Percentiles rank a stretch among this genome's conserved stretches.
Evolutionary conservation across 345 rosid genomes (phyloP).

Genomic region (Citrus mangshanensis): DNA sequence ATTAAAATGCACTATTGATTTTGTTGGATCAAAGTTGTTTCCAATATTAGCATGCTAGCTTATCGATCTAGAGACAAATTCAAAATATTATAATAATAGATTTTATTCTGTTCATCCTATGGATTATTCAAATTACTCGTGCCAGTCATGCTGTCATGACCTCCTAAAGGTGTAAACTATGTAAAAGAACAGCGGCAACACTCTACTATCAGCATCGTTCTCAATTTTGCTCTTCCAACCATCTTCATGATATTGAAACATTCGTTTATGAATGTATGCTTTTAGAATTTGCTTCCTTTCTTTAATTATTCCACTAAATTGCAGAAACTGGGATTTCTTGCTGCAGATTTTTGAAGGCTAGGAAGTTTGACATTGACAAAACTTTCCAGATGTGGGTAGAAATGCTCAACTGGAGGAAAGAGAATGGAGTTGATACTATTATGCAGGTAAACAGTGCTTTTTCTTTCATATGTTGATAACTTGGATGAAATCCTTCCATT

Average conservation of each 20-base stretch:
- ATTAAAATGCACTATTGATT: neutral
- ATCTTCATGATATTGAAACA: neutral
- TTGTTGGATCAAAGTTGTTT: neutral
- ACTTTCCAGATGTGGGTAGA: constrained; percentile 89
- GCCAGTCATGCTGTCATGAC: neutral
- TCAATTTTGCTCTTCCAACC: neutral
- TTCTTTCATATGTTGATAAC: neutral
- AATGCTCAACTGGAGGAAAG: constrained; percentile 91
- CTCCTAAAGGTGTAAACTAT: neutral
- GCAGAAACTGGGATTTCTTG: constrained; percentile 2
- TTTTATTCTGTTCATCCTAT: neutral
- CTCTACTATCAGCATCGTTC: neutral
- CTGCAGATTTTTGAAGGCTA: constrained; percentile 82
- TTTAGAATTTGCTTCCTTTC: neutral
- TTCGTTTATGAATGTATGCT: neutral
- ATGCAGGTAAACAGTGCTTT: constrained; percentile 52
- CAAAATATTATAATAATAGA: neutral
- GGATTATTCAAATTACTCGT: neutral
- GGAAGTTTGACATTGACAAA: constrained; percentile 79
- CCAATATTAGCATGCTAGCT: neutral
- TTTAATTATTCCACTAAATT: neutral
- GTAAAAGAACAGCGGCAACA: neutral
- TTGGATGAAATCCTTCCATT: neutral
- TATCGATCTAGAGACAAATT: neutral
- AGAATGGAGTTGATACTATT: constrained; percentile 68